A percentile compares a stretch with the other conserved stretches of the same genome.
Evolutionary conservation across 179 eudicot species (phyloP).

Genomic region (Camellia oleifera): DNA sequence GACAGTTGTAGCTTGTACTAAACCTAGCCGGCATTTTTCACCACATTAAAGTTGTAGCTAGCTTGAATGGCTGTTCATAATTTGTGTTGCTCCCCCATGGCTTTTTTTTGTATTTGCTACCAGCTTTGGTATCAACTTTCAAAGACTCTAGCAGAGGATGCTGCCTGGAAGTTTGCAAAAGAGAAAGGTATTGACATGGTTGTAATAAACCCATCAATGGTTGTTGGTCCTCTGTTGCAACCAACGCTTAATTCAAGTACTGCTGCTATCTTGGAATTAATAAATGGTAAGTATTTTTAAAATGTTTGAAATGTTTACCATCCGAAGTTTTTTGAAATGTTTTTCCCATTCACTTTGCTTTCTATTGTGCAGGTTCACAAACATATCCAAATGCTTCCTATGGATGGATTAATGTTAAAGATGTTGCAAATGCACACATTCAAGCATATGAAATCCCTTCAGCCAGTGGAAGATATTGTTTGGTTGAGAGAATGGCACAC

Average conservation of each 20-base stretch:
- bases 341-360: background rate
- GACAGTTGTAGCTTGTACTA: no score
- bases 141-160: conserved; percentile 25
- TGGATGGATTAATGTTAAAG: conserved; percentile 40
- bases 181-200: conserved; percentile 25
- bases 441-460: conserved; percentile 40
- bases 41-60: no score
- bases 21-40: no score
- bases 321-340: background rate
- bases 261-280: conserved; percentile 16
- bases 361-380: conserved; percentile 9
- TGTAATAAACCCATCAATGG: conserved; percentile 24
- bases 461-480: conserved; percentile 38
- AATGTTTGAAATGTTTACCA: no score
- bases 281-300: conserved; percentile 11
- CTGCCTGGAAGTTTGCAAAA: conserved; percentile 25
- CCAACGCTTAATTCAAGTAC: conserved; percentile 23
- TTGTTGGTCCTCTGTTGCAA: conserved; percentile 25
- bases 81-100: background rate
- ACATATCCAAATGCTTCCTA: conserved; percentile 29
- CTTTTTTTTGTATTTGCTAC: background rate
- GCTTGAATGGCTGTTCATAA: background rate
- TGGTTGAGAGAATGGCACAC: conserved; percentile 36
- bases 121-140: conserved; percentile 23
- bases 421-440: conserved; percentile 45